phyloP scores from a whole-genome alignment of 805 yeast species.

The Wickerhamiella dianesei region DNA sequence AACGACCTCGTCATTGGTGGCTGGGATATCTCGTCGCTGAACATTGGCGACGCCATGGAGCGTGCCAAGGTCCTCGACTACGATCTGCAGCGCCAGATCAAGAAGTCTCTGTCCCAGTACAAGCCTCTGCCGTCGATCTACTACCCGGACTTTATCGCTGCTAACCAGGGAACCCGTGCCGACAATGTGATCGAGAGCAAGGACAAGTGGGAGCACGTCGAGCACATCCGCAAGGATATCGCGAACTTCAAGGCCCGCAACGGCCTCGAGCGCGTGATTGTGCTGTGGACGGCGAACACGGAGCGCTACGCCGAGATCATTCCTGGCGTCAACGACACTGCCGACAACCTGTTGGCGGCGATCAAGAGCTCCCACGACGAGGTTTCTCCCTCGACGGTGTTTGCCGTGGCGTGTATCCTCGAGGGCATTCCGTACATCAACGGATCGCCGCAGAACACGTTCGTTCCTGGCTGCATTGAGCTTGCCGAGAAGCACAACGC shows the following conservation, averaged over 20 bases:
- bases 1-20: conserved; percentile 84
- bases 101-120: conserved; percentile 44
- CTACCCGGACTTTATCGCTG: conserved; percentile 94
- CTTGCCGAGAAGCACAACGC: conserved; percentile 64
- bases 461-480: conserved; percentile 88
- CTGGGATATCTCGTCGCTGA: conserved; percentile 77
- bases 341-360: conserved; percentile 60
- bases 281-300: conserved; percentile 95
- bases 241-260: conserved; percentile 59
- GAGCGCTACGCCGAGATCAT: conserved; percentile 76
- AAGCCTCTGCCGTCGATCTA: conserved; percentile 74
- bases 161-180: conserved; percentile 86
- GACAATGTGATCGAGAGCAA: conserved; percentile 63
- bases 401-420: conserved; percentile 84
- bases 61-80: conserved; percentile 80
- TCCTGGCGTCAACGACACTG: conserved; percentile 75
- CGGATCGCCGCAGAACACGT: conserved; percentile 96
- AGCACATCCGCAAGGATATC: conserved; percentile 73
- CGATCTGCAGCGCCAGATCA: conserved; percentile 66
- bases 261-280: conserved; percentile 70
- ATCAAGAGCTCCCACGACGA: conserved; percentile 71
- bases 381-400: conserved; percentile 83
- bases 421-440: conserved; percentile 84
- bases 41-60: conserved; percentile 64
- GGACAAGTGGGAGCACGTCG: conserved; percentile 82